Evolutionary conservation across 2,329 filamentous ascomycete genomes (phyloP).

Genomic region (Paecilomyces formosus): DNA sequence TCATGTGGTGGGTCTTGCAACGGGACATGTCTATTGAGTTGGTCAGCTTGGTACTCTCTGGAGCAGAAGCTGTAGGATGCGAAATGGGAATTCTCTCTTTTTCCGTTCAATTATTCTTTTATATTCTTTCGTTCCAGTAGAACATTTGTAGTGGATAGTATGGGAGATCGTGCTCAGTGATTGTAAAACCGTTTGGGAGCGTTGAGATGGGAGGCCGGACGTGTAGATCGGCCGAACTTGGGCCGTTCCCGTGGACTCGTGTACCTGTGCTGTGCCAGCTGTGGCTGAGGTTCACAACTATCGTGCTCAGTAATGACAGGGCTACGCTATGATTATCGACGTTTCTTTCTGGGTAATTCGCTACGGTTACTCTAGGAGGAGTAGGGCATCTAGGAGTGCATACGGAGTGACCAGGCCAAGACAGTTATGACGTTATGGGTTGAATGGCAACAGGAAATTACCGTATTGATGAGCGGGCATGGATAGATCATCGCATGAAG

Average conservation of each 20-base stretch:
- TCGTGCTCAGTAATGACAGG: background rate
- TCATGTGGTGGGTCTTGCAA: constrained; percentile 27
- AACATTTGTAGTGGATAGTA: background rate
- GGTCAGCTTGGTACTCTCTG: background rate
- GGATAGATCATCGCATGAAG: background rate
- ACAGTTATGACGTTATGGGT: background rate
- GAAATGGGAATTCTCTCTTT: constrained; percentile 3
- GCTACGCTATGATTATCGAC: background rate
- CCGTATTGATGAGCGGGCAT: background rate
- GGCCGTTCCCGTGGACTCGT: background rate
- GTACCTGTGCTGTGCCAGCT: background rate
- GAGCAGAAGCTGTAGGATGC: background rate
- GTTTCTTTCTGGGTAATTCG: background rate
- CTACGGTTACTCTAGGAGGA: too few species aligned
- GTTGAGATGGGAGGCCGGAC: background rate
- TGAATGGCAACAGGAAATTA: background rate
- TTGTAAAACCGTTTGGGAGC: too few species aligned
- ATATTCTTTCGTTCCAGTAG: background rate
- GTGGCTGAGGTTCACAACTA: background rate
- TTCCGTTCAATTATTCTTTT: background rate
- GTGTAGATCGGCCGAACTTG: background rate
- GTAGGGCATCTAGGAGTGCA: too few species aligned
- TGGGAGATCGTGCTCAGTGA: background rate
- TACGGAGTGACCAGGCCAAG: too few species aligned
- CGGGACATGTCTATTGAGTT: constrained; percentile 17